Conservation (phyloP, 1,284 basidiomycete species). For the Cystobasidium sp. region DNA sequence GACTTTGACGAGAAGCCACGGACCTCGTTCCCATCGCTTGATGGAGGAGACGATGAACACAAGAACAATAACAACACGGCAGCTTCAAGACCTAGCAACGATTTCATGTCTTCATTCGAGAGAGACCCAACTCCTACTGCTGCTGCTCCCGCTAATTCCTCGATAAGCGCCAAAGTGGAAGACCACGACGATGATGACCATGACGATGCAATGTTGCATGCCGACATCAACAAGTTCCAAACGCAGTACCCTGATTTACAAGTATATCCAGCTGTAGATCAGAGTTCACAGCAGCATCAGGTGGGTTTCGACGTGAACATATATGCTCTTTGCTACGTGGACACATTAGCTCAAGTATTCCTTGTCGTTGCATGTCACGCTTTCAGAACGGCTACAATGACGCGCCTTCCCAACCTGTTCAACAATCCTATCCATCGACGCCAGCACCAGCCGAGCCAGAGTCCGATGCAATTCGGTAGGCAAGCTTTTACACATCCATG, state of each 20-base stretch:
- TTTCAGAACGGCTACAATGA: conserved; percentile 42
- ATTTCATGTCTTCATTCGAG: conserved; percentile 42
- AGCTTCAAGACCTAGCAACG: conserved; percentile 18
- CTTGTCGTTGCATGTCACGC: neutral
- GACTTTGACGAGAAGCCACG: conserved; percentile 31
- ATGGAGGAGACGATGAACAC: conserved; percentile 30
- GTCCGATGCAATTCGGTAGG: conserved; percentile 42
- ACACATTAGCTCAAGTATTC: neutral
- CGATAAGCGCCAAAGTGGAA: conserved; percentile 34
- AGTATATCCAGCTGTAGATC: conserved; percentile 40
- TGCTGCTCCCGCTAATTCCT: conserved; percentile 24
- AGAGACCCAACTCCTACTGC: conserved; percentile 37
- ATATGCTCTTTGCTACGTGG: neutral
- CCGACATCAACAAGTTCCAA: conserved; percentile 53
- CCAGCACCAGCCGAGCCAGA: conserved; percentile 41
- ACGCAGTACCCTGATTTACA: conserved; percentile 55
- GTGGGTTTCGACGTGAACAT: neutral
- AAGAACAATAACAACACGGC: neutral
- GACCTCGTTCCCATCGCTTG: conserved; percentile 39
- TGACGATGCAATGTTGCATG: conserved; percentile 5
- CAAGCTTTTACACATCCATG: neutral
- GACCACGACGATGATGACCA: conserved; percentile 50
- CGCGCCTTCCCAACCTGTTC: conserved; percentile 14
- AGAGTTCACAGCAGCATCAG: conserved; percentile 27
- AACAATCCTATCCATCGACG: conserved; percentile 18